Conservation (phyloP, 495 filamentous ascomycete species). For the Lophiotrema nucula region DNA sequence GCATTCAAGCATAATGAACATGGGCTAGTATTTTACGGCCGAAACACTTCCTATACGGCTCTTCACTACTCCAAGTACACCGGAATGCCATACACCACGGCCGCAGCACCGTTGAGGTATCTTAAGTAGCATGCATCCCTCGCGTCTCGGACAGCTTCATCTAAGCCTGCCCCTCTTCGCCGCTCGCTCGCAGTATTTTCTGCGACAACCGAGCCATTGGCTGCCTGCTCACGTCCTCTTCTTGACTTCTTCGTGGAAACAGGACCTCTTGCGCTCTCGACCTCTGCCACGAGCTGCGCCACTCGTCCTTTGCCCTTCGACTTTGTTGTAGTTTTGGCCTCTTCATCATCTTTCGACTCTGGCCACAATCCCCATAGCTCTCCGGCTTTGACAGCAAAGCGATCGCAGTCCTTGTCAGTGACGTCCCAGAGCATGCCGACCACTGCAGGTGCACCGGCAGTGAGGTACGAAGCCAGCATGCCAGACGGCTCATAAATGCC, state of each 20-base stretch:
- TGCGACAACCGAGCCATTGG: slow-evolving; percentile 29
- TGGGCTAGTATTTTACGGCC: too few relatives aligned
- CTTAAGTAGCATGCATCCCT: slow-evolving; percentile 74
- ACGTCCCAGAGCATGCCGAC: slow-evolving; percentile 96
- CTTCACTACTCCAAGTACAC: slow-evolving; percentile 61
- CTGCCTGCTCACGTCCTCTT: slow-evolving; percentile 3
- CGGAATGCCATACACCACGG: slow-evolving; percentile 91
- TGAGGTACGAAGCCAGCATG: slow-evolving; percentile 84
- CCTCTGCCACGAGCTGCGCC: slow-evolving; percentile 19
- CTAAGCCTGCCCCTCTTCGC: slow-evolving; percentile 50
- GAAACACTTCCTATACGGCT: too few relatives aligned
- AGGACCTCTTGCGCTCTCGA: slow-evolving; percentile 16
- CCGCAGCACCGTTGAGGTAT: slow-evolving; percentile 89
- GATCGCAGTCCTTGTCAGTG: slow-evolving; percentile 93
- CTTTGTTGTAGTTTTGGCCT: slow-evolving; percentile 35
- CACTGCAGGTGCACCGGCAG: slow-evolving; percentile 69
- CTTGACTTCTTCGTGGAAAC: slow-evolving; percentile 1
- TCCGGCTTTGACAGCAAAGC: slow-evolving; percentile 72
- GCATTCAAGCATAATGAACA: too few relatives aligned
- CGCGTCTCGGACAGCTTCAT: slow-evolving; percentile 74
- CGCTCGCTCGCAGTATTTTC: slow-evolving; percentile 16
- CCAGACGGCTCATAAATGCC: slow-evolving; percentile 89
- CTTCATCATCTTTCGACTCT: slow-evolving; percentile 24
- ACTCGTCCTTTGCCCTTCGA: slow-evolving; percentile 38
- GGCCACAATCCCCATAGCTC: slow-evolving; percentile 76